These are phyloP conservation scores for Apiospora phragmitis DNA, from an alignment of 2,329 filamentous ascomycete genomes.

Conservation along the genomic window DNA sequence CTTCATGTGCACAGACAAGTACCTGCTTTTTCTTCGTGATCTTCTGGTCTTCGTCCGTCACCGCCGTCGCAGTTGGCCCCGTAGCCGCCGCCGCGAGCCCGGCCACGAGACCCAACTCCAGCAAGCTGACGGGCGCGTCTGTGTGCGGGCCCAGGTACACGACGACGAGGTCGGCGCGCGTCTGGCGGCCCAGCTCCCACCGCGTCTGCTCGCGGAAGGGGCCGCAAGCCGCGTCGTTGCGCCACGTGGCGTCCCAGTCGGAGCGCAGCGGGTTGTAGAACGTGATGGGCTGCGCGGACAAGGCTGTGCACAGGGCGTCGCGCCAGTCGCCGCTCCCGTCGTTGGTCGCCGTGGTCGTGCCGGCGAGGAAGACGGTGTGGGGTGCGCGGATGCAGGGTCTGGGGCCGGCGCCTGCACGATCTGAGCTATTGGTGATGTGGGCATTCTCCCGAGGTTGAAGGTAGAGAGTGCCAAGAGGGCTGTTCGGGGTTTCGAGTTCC, in stretches of 20 bases:
- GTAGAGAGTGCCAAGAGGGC: not conserved
- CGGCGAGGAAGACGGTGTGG: slow-evolving; percentile 6
- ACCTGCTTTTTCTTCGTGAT: slow-evolving; percentile 32
- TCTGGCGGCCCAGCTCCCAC: slow-evolving; percentile 63
- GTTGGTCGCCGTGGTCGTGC: not conserved
- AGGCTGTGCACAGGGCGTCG: not conserved
- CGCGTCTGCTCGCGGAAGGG: slow-evolving; percentile 54
- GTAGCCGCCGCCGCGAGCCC: slow-evolving; percentile 18
- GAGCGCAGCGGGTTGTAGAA: slow-evolving; percentile 57
- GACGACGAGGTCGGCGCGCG: slow-evolving; percentile 52
- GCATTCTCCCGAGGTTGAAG: not conserved
- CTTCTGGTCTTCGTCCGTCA: not conserved
- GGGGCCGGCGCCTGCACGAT: not conserved
- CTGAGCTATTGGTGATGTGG: not conserved
- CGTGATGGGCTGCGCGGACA: slow-evolving; percentile 43
- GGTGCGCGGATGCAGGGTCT: not conserved
- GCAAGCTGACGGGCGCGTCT: slow-evolving; percentile 55
- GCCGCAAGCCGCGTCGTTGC: slow-evolving; percentile 46
- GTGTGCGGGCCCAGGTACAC: slow-evolving; percentile 57
- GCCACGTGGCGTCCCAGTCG: slow-evolving; percentile 59
- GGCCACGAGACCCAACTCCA: slow-evolving; percentile 60
- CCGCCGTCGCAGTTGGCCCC: not conserved
- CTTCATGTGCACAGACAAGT: slow-evolving; percentile 53
- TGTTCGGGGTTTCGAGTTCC: not conserved
- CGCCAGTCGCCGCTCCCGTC: not conserved